Base-by-base conservation (phyloP, 768 basidiomycete species). In the Phaffia australis region DNA sequence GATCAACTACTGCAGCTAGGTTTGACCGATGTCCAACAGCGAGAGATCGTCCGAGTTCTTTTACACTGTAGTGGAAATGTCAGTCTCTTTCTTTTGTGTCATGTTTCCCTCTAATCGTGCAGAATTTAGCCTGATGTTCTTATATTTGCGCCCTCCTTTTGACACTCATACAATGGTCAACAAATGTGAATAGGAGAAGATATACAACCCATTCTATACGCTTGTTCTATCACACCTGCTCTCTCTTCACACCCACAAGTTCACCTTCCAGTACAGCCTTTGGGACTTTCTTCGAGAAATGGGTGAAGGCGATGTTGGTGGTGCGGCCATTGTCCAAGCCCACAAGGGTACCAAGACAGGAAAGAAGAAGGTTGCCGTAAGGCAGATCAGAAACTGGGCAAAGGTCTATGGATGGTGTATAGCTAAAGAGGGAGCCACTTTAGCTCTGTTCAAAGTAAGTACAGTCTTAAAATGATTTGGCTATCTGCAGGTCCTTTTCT, bases 211-310 rank as follows among this genome's bases (percentile, higher is more conserved):
- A 0, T 99, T 89, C 77, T 98, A 98, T 76, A 83, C 89, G 7
- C 84, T 98, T 57, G 85, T 98, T 48, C 84, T 84, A 69, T 86
- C 89, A 71, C 85, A 89, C 16, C 83, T 97, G 32, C 89, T 73
- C 80, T 81, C 11, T 79, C 78, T 11, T 85, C 90, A 0, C 90
- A 94, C 74, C 83, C 85, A 91, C 79, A 88, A 84, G 72, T 87
- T 97, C 71, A 97, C 95, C 1, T 79, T 97, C 25, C 95, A 97
- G 73, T 98, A 89, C 75, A 89, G 85, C 71, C 78, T 98, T 7
- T 99, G 95, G 95, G 95, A 99, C 74, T 93, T 98, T 74, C 77
- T 98, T 32, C 86, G 94, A 11, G 89, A 89, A 68, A 79, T 98
- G 54, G 94, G 91, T 16, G 90, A 95, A 76, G 82, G 80, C 14